Evolutionary conservation across 352 stramenopile species (phyloP), one percentile per base, ranked within the genome.

Genomic region (Aphanomyces invadans): DNA sequence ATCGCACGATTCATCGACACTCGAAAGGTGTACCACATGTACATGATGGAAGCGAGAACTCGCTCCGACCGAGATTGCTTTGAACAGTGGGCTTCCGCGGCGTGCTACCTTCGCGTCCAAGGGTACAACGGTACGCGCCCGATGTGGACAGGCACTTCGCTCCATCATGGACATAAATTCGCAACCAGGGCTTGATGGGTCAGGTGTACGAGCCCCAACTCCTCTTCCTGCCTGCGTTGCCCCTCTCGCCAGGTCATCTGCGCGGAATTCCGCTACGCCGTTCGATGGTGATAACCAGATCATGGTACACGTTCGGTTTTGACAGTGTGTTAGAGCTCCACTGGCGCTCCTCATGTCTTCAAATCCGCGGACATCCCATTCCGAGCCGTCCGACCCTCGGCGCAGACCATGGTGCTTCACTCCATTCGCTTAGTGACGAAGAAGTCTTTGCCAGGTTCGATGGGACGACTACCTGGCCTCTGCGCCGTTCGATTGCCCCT

Each of bases 401-500:
- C n/a, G n/a, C n/a, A n/a, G n/a, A n/a, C n/a, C n/a, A n/a, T n/a
- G n/a, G n/a, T n/a, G n/a, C n/a, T n/a, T n/a, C 17, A 49, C 42
- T 49, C 42, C 17, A 49, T 19, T 57, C 5, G n/a, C n/a, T n/a
- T n/a, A 45, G 2, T 2, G 23, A 57, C 5, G 49, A 57, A 38
- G 49, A 57, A 57, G 49, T 57, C 7, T n/a, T 57, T 57, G 49
- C 49, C 4, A 38, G 4, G 49, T 57, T 36, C 19, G 7, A n/a
- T n/a, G n/a, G n/a, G n/a, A n/a, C n/a, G n/a, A n/a, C n/a, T n/a
- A n/a, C n/a, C n/a, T n/a, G n/a, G n/a, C n/a, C n/a, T n/a, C n/a
- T n/a, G n/a, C n/a, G n/a, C n/a, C n/a, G n/a, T n/a, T n/a, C n/a
- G n/a, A n/a, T n/a, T n/a, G n/a, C n/a, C n/a, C n/a, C n/a, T n/a